Evolutionary conservation across 148 eudicot genomes (phyloP), one percentile per base, ranked within the genome.

Genomic region (Persicaria maculosa): DNA sequence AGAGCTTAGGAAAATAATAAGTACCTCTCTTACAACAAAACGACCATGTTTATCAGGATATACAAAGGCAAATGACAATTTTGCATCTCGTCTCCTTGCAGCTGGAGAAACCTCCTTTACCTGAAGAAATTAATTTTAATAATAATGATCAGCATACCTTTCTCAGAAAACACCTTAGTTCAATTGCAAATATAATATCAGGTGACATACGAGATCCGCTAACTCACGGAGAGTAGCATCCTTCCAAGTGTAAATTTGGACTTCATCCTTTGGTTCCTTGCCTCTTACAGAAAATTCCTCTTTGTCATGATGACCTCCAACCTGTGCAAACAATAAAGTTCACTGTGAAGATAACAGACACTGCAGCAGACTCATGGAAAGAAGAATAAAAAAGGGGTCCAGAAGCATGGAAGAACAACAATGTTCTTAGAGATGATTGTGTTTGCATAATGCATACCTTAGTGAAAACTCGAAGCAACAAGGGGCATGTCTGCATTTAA

Each of bases 221-320:
- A 95, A 81, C 79, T 95, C 99, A 43, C 97, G 92, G 46, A 95
- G 88, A 47, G 93, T 95, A 46, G 99, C 99, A 81, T 95, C 99
- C 83, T 86, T 87, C 99, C 99, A 95, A 31, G 99, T 95, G 81
- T 95, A 95, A 55, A 95, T 95, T 84, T 95, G 99, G 76, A 95
- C 97, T 84, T 95, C 99, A 61, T 95, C 94, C 83, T 95, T 95
- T 46, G 99, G 99, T 71, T 92, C 99, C 81, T 90, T 95, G 79
- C 97, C 97, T 78, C 94, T 86, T 53, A 85, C 91, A 17, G 91
- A 83, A 84, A 92, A 95, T 59, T 95, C 99, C 58, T 72, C 88
- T 73, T 81, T 88, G 64, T 82, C 80, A 81, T 92, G 99, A 78
- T 92, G 99, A 47, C 92, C 87, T 74, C 99, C 99, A 74, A 82